These are phyloP conservation scores for Pulveroboletus frians DNA, from an alignment of 768 basidiomycete species.

Conservation along the genomic window DNA sequence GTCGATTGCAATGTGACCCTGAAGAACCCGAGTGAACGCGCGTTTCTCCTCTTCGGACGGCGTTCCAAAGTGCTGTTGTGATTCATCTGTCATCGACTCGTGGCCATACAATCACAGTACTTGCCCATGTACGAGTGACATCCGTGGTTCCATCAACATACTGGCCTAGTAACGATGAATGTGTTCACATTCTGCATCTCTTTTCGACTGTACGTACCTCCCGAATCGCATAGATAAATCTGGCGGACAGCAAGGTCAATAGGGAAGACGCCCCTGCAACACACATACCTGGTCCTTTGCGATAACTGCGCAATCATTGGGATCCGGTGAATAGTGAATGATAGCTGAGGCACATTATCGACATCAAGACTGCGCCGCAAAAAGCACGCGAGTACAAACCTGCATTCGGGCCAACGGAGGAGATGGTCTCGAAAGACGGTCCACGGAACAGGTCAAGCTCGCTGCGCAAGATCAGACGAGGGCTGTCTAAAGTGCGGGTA, in stretches of 20 bases:
- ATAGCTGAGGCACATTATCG: constrained; percentile 49
- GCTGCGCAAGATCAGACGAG: constrained; percentile 34
- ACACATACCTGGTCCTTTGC: constrained; percentile 60
- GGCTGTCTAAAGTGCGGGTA: constrained; percentile 6
- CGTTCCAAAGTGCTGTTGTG: constrained; percentile 74
- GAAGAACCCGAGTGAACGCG: constrained; percentile 86
- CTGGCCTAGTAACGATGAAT: constrained; percentile 46
- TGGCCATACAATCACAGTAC: constrained; percentile 13
- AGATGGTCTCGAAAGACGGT: constrained; percentile 88
- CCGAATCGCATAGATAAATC: constrained; percentile 83
- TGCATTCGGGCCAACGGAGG: constrained; percentile 86
- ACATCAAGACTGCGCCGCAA: neutral
- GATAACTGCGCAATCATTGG: constrained; percentile 66
- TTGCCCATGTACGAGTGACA: constrained; percentile 82
- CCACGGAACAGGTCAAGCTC: constrained; percentile 79
- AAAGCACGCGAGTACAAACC: constrained; percentile 41
- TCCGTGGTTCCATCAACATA: constrained; percentile 95
- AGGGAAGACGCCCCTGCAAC: neutral
- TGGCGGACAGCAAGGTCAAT: constrained; percentile 38
- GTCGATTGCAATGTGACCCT: constrained; percentile 90
- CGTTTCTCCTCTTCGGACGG: constrained; percentile 80
- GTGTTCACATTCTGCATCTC: neutral
- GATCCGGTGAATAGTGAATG: constrained; percentile 88
- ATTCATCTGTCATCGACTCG: neutral
- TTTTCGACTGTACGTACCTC: constrained; percentile 43